Base-by-base conservation (phyloP, 495 filamentous ascomycete species). In the Tuber borchii region DNA sequence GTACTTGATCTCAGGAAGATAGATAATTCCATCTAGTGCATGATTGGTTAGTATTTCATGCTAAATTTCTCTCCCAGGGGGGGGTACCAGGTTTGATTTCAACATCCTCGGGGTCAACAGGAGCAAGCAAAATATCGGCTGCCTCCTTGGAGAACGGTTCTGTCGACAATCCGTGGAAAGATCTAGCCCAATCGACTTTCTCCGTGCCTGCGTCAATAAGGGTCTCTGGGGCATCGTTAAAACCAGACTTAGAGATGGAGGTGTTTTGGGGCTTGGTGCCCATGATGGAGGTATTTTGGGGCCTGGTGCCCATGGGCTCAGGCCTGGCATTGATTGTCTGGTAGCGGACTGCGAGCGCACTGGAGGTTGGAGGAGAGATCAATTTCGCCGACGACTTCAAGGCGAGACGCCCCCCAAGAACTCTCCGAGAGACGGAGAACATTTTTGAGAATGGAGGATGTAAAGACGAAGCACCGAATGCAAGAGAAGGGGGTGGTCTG, bases 1-100 rank as follows among this genome's bases (percentile, higher is more conserved):
- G 85, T 99, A 99, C 84, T 99, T 99, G 86, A 99, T 99, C 88
- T 99, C 95, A 20, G 95, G 95, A 73, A 99, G 87, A 83, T 97
- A 99, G 70, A 97, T 86, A 80, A 99, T 96, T 43, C 95, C 95
- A 85, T 99, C 95, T 40, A 93, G 91, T 20, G 68, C 34, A 12
- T 34, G 1, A 20, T 71, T 71, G 69, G 76, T 69, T 22, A 40
- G 26, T 42, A 31, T 61, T 61, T 61, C n/a, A 16, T 61, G 26
- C 14, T 26, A 73, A 17, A 34, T 22, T 40, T 74, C 40, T 16
- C 71, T 39, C 31, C 22, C n/a, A 34, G n/a, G 34, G 71, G 31
- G 45, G 76, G 42, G 70, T 76, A 83, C 81, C 81, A 75, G 81
- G 81, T 86, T 99, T 99, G 81, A 98, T 90, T 87, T 99, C 95